phyloP scores from a whole-genome alignment of 495 filamentous ascomycete species.

The Pseudevernia furfuracea region DNA sequence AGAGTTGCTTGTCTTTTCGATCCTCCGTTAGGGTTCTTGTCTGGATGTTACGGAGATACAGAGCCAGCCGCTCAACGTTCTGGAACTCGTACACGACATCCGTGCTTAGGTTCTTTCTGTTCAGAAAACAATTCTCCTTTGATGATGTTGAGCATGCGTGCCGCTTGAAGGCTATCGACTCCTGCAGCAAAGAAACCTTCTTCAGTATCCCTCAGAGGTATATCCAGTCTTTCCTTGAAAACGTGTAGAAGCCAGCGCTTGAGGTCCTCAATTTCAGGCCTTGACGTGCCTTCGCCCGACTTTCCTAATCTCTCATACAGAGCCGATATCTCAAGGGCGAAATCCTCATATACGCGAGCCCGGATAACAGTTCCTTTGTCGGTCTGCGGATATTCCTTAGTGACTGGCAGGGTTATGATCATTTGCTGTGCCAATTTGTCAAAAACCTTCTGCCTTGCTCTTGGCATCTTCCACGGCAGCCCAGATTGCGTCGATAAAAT shows the following conservation, averaged over 20 bases:
- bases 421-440: conserved; percentile 47
- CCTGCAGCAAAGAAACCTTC: conserved; percentile 49
- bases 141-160: conserved; percentile 46
- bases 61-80: conserved; percentile 40
- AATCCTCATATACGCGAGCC: conserved; percentile 44
- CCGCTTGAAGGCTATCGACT: conserved; percentile 51
- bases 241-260: conserved; percentile 34
- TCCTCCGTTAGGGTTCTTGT: too few relatives aligned
- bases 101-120: conserved; percentile 28
- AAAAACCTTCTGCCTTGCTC: conserved; percentile 42
- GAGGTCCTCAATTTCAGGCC: conserved; percentile 35
- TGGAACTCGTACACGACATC: conserved; percentile 48
- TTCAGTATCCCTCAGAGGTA: conserved; percentile 32
- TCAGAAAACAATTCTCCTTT: conserved; percentile 38
- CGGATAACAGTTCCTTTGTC: conserved; percentile 52
- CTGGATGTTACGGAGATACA: conserved; percentile 37
- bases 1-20: too few relatives aligned
- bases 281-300: conserved; percentile 17
- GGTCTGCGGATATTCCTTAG: conserved; percentile 39
- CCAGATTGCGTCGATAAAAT: conserved; percentile 41
- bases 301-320: too few relatives aligned
- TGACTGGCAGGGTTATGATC: conserved; percentile 37
- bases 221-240: conserved; percentile 37
- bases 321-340: too few relatives aligned
- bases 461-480: conserved; percentile 44